A percentile compares a stretch with the other conserved stretches of the same genome.
These are phyloP conservation scores for Xylariaceae sp. DNA, from an alignment of 2,329 filamentous ascomycete species.

Conservation along the genomic window DNA sequence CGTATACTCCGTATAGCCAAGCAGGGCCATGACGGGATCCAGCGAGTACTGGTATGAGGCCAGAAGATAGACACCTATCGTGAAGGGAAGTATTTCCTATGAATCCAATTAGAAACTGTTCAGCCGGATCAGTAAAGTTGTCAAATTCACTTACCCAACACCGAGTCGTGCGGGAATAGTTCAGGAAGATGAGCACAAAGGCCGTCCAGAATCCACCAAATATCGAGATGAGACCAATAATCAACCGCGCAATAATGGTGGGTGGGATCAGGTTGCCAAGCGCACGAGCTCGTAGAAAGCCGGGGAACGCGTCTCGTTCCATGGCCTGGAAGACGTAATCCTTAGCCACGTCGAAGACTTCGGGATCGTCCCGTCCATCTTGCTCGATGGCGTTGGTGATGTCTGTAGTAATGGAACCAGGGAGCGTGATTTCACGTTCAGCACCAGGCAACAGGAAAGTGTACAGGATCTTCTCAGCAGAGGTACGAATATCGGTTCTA, in stretches of 20 bases:
- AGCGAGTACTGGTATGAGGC: constrained; percentile 94
- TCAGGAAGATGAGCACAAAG: constrained; percentile 89
- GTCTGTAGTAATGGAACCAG: constrained; percentile 81
- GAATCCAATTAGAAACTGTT: constrained; percentile 18
- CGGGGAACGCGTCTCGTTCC: constrained; percentile 98
- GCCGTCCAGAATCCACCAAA: constrained; percentile 94
- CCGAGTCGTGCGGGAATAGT: constrained; percentile 72
- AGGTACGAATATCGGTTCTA: constrained; percentile 87
- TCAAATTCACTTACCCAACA: constrained; percentile 75
- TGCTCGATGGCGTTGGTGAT: constrained; percentile 90
- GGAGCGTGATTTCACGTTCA: constrained; percentile 93
- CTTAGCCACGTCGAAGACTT: constrained; percentile 96
- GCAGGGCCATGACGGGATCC: constrained; percentile 84
- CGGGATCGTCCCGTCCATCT: constrained; percentile 89
- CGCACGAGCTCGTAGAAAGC: constrained; percentile 92
- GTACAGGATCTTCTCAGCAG: constrained; percentile 98
- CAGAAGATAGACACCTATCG: constrained; percentile 84
- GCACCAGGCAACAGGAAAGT: constrained; percentile 94
- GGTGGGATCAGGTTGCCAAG: constrained; percentile 93
- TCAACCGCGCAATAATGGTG: constrained; percentile 82
- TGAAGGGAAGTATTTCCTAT: constrained; percentile 81
- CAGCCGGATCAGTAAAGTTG: neutral
- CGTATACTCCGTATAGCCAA: constrained; percentile 95
- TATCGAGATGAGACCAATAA: constrained; percentile 81
- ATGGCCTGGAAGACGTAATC: constrained; percentile 99